Evolutionary conservation across 257 asterid genomes (phyloP), one percentile per base, ranked within the genome.

Genomic region (Salvia rosmarinus): DNA sequence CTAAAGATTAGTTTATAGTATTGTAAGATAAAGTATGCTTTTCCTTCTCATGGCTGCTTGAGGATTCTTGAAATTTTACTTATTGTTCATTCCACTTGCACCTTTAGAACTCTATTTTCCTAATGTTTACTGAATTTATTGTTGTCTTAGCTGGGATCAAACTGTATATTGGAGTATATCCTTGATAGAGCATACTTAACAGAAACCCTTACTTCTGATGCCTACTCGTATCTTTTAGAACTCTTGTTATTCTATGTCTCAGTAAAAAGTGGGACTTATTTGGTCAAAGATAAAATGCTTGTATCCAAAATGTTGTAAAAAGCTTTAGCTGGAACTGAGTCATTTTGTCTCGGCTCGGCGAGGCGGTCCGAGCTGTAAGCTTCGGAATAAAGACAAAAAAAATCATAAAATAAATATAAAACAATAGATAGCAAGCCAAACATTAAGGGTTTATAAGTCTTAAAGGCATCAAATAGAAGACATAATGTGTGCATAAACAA

Each of bases 211-310:
- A 65, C 71, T 51, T 35, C 13, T 13, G 43, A 58, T 50, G 9
- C 11, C 19, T 23, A 42, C 42, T 42, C 37, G 50, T 2, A 20
- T 50, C 21, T 11, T n/a, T 55, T 43, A 5, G 62, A 62, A 42
- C 13, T 68, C 60, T 69, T 61, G 64, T 16, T 43, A 44, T 63
- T 75, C 30, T 49, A 25, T 64, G 30, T 17, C n/a, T 58, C 13
- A 11, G 30, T 63, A n/a, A 32, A 16, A 35, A n/a, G 54, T 67
- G 23, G 44, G 57, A 9, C 20, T 40, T 19, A 39, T 63, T 37
- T 7, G 32, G 8, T 58, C 14, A 23, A 47, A 35, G 65, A 68
- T 60, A 63, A 66, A 54, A 64, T 25, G 49, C 67, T 4, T 28
- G 4, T 28, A 28, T 28, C 32, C 4, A 28, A 28, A n/a, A n/a